A percentile compares a stretch with the other conserved stretches of the same genome.
Evolutionary conservation across 352 stramenopile genomes (phyloP).

Genomic region (Phytophthora macrochlamydospora): DNA sequence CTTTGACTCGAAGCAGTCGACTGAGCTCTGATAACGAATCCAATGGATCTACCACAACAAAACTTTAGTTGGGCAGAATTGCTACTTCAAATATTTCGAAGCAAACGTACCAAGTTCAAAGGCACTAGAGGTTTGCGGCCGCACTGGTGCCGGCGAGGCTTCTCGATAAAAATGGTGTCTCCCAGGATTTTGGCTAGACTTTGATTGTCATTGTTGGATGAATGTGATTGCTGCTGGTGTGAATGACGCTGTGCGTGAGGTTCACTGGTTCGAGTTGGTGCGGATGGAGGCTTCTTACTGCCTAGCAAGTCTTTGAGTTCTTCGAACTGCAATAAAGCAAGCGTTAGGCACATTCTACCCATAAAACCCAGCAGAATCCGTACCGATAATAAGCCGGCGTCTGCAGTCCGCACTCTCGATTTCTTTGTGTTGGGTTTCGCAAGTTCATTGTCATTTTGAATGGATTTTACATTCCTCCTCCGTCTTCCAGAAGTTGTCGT

Average conservation of each 20-base stretch:
- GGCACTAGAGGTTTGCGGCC: constrained; percentile 2
- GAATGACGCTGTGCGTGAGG: background rate
- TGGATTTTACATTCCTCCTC: background rate
- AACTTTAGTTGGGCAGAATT: too few species aligned
- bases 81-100: background rate
- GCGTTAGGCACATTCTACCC: background rate
- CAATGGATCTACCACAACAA: constrained; percentile 36
- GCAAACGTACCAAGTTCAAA: constrained; percentile 30
- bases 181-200: background rate
- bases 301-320: constrained; percentile 52
- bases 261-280: background rate
- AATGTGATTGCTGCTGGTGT: background rate
- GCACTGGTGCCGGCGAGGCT: background rate
- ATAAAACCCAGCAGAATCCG: background rate
- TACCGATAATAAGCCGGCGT: constrained; percentile 55
- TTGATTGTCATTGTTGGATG: background rate
- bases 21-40: constrained; percentile 65
- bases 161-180: constrained; percentile 1
- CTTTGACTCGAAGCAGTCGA: constrained; percentile 59
- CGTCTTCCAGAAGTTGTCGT: background rate
- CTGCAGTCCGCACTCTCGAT: constrained; percentile 3
- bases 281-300: constrained; percentile 24
- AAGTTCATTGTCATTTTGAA: background rate
- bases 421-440: too few species aligned
- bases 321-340: constrained; percentile 32